A percentile compares a stretch with the other conserved stretches of the same genome.
Evolutionary conservation across 225 moss, liverwort and hornwort species (phyloP).

Genomic region (Antitrichia curtipendula): DNA sequence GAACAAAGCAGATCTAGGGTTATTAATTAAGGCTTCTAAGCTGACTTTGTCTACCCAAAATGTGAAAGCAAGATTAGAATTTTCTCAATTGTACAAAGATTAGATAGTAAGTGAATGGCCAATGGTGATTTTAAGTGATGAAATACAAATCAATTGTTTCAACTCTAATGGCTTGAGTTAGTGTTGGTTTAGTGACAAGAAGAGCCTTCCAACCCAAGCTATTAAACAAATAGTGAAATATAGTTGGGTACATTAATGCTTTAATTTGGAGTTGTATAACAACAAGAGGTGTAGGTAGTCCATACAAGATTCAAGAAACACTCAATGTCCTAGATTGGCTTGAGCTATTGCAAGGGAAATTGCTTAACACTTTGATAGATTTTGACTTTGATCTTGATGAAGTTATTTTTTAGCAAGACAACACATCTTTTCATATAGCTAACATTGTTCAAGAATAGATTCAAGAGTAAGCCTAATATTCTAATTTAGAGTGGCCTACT

Average conservation of each 20-base stretch:
- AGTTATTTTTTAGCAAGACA: not conserved
- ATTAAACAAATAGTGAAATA: not conserved
- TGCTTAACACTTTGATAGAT: not conserved
- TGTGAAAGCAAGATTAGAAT: not conserved
- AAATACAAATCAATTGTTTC: not conserved
- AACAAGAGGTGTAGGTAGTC: not conserved
- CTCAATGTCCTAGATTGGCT: accelerated
- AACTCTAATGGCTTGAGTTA: not conserved
- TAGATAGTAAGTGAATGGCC: accelerated
- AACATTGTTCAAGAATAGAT: not conserved
- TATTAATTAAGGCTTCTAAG: no score
- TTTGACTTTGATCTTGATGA: not conserved
- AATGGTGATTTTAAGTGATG: not conserved
- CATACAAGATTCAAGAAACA: not conserved
- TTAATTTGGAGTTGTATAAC: not conserved
- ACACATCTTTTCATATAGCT: accelerated
- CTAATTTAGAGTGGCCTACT: accelerated
- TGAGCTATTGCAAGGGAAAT: not conserved
- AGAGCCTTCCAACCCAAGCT: not conserved
- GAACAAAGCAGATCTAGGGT: no score
- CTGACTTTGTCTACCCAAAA: not conserved
- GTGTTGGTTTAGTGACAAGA: not conserved
- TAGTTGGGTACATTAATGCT: not conserved
- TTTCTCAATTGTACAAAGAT: accelerated
- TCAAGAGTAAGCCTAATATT: not conserved